A percentile compares a stretch with the other conserved stretches of the same genome.
phyloP scores from a whole-genome alignment of 805 yeast species.

The Jamesozyma rosinii region DNA sequence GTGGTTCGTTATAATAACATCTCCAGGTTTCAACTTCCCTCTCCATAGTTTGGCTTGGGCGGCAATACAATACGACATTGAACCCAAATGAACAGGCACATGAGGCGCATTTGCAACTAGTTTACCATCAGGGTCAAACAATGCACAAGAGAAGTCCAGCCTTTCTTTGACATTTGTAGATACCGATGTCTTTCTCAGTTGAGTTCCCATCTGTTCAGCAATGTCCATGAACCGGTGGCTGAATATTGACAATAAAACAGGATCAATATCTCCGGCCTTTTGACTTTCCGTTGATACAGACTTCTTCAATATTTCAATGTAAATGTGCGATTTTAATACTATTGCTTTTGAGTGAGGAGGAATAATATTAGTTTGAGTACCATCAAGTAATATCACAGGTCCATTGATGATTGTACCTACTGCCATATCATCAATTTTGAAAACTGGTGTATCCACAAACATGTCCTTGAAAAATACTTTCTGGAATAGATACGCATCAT shows the following conservation, averaged over 20 bases:
- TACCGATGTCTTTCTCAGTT: slow-evolving; percentile 69
- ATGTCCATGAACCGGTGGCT: slow-evolving; percentile 83
- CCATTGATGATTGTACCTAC: slow-evolving; percentile 51
- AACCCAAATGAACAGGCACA: slow-evolving; percentile 78
- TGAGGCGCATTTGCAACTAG: slow-evolving; percentile 84
- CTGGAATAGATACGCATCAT: slow-evolving; percentile 32
- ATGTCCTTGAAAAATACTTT: slow-evolving; percentile 49
- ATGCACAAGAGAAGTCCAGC: slow-evolving; percentile 75
- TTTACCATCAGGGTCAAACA: slow-evolving; percentile 68
- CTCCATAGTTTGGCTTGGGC: slow-evolving; percentile 59
- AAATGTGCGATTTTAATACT: slow-evolving; percentile 53
- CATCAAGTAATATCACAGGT: slow-evolving; percentile 72
- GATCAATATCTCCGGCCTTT: slow-evolving; percentile 40
- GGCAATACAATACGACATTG: slow-evolving; percentile 73
- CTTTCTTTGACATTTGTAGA: slow-evolving; percentile 79
- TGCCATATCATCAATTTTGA: slow-evolving; percentile 42
- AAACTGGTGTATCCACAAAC: slow-evolving; percentile 45
- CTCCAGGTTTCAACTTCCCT: slow-evolving; percentile 58
- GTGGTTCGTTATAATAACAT: slow-evolving; percentile 68
- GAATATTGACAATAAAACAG: slow-evolving; percentile 65
- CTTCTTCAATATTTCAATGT: slow-evolving; percentile 30
- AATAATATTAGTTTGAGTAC: slow-evolving; percentile 70
- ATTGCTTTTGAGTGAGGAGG: slow-evolving; percentile 53
- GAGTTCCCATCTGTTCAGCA: slow-evolving; percentile 83
- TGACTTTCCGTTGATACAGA: slow-evolving; percentile 10